phyloP scores from a whole-genome alignment of 495 filamentous ascomycete genomes.

The Neurospora sp. region DNA sequence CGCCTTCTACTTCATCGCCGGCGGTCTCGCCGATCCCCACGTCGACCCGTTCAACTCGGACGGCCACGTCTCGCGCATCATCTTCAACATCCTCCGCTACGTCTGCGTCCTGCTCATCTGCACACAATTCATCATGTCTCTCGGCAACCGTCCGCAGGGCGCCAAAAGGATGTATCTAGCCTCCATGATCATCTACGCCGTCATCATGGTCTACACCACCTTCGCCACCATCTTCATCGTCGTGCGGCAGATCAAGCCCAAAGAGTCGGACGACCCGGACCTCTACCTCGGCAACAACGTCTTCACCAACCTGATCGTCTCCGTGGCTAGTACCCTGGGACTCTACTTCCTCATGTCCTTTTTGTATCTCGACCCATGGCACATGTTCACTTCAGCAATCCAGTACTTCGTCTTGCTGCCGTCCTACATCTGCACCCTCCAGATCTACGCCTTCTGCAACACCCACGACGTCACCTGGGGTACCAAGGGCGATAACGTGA shows the following conservation, averaged over 20 bases:
- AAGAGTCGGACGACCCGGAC: conserved; percentile 29
- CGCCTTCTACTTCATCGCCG: conserved; percentile 96
- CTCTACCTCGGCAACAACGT: conserved; percentile 68
- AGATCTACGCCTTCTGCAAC: conserved; percentile 99
- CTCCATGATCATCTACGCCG: conserved; percentile 73
- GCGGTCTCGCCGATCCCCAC: conserved; percentile 70
- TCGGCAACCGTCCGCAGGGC: conserved; percentile 96
- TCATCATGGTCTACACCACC: conserved; percentile 95
- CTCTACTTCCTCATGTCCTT: conserved; percentile 95
- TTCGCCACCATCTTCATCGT: conserved; percentile 84
- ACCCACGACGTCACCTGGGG: conserved; percentile 99
- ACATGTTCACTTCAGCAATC: conserved; percentile 90
- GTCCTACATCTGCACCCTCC: conserved; percentile 89
- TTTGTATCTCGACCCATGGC: conserved; percentile 96
- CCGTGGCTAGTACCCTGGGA: conserved; percentile 78
- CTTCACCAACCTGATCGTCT: conserved; percentile 90
- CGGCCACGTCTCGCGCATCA: conserved; percentile 59
- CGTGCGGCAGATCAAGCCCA: conserved; percentile 54
- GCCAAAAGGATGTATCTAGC: conserved; percentile 84
- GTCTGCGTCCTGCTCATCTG: conserved; percentile 77
- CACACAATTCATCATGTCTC: conserved; percentile 94
- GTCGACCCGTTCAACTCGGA: conserved; percentile 81
- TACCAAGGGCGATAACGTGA: conserved; percentile 95
- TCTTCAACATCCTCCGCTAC: conserved; percentile 83
- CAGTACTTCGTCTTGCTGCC: conserved; percentile 93